A percentile compares a stretch with the other conserved stretches of the same genome.
These are phyloP conservation scores for Phytophthora fragariae DNA, from an alignment of 352 stramenopile genomes.

Conservation along the genomic window DNA sequence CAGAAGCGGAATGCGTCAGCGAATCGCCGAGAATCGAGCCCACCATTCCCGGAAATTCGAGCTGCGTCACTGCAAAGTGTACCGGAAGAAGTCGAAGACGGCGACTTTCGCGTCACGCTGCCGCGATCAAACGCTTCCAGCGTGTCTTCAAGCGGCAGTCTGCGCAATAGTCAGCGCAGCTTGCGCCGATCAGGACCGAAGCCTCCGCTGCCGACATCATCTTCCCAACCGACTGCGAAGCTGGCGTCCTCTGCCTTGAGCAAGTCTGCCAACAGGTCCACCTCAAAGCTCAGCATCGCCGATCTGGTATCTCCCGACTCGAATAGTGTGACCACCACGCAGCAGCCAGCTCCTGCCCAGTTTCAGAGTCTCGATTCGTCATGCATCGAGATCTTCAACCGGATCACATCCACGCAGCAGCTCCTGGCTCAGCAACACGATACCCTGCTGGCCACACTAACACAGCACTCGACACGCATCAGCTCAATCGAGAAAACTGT, in stretches of 20 bases:
- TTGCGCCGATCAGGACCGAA: slow-evolving; percentile 24
- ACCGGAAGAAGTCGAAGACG: slow-evolving; percentile 54
- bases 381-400: slow-evolving; percentile 61
- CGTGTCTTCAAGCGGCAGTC: slow-evolving; percentile 28
- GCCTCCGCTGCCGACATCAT: slow-evolving; percentile 7
- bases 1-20: slow-evolving; percentile 35
- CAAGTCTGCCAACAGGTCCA: slow-evolving; percentile 17
- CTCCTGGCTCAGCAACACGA: slow-evolving; percentile 64
- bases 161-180: slow-evolving; percentile 15
- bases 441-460: slow-evolving; percentile 50
- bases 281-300: slow-evolving; percentile 36
- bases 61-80: slow-evolving; percentile 55
- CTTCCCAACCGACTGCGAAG: slow-evolving; percentile 23
- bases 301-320: slow-evolving; percentile 37
- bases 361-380: slow-evolving; percentile 37
- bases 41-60: slow-evolving; percentile 35
- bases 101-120: slow-evolving; percentile 36
- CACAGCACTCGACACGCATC: slow-evolving; percentile 61
- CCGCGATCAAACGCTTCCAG: slow-evolving; percentile 37
- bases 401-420: slow-evolving; percentile 75
- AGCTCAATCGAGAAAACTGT: slow-evolving; percentile 58
- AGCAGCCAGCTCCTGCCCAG: slow-evolving; percentile 26
- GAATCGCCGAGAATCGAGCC: slow-evolving; percentile 31
- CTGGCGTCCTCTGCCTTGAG: slow-evolving; percentile 26
- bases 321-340: neutral